A percentile compares a stretch with the other conserved stretches of the same genome.
Evolutionary conservation across 345 rosid genomes (phyloP).

Genomic region (Gynandropsis gynandra): DNA sequence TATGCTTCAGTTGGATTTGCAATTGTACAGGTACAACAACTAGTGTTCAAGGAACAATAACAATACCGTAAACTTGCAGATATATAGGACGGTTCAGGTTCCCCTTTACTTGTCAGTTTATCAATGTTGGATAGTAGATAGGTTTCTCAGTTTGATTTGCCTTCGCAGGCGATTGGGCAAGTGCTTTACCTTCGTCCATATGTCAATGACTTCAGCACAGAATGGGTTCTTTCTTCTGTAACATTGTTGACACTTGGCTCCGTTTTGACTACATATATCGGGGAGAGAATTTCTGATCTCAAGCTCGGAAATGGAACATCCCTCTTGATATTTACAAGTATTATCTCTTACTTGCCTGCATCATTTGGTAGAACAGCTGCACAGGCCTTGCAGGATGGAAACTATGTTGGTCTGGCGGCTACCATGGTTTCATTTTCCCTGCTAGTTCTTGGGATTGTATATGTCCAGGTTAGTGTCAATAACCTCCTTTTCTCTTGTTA

Average conservation of each 20-base stretch:
- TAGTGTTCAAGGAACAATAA: too few relatives aligned
- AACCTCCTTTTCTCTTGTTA: slow-evolving; percentile 6
- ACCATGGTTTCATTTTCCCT: slow-evolving; percentile 63
- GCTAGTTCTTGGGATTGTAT: slow-evolving; percentile 82
- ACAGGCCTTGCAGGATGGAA: slow-evolving; percentile 80
- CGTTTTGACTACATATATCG: slow-evolving; percentile 73
- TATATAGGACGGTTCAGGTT: too few relatives aligned
- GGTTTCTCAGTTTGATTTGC: too few relatives aligned
- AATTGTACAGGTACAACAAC: slow-evolving; percentile 52
- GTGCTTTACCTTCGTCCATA: slow-evolving; percentile 86
- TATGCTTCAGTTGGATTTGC: slow-evolving; percentile 97
- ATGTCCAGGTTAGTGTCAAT: slow-evolving; percentile 75
- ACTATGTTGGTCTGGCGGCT: slow-evolving; percentile 73
- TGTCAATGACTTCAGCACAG: slow-evolving; percentile 69
- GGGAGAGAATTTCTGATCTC: slow-evolving; percentile 84
- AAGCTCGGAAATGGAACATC: slow-evolving; percentile 98
- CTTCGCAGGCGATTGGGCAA: slow-evolving; percentile 82
- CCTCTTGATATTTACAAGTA: slow-evolving; percentile 87
- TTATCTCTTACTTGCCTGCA: slow-evolving; percentile 93
- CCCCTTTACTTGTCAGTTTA: too few relatives aligned
- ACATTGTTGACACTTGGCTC: slow-evolving; percentile 80
- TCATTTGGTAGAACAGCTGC: slow-evolving; percentile 87
- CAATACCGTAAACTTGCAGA: too few relatives aligned
- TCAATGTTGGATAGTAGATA: neutral
- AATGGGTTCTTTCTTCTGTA: slow-evolving; percentile 88